Evolutionary conservation across 2,329 filamentous ascomycete genomes (phyloP).

Genomic region (Juglanconis oblonga): DNA sequence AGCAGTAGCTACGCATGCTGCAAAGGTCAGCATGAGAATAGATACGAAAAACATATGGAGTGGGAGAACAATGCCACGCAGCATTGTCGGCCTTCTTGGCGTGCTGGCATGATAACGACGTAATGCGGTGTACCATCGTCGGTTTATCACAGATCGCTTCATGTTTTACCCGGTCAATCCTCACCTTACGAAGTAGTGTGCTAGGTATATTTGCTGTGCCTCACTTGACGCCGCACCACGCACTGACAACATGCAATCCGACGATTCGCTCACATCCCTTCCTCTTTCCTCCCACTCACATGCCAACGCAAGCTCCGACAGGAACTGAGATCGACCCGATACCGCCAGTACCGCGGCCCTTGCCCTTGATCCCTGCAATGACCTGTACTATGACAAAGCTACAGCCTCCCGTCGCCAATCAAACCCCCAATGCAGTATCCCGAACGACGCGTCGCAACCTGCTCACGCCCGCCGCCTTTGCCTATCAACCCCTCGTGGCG

Average conservation of each 20-base stretch:
- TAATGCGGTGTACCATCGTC: neutral
- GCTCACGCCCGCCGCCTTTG: neutral
- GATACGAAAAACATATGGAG: neutral
- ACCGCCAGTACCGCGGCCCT: neutral
- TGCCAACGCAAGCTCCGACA: neutral
- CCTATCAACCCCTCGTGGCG: neutral
- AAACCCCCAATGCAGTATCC: conserved; percentile 16
- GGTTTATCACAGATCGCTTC: too few species aligned
- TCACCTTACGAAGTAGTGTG: too few species aligned
- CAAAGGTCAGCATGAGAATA: neutral
- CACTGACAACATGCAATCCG: too few species aligned
- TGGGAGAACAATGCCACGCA: neutral
- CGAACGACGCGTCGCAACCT: conserved; percentile 7
- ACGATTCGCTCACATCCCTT: neutral
- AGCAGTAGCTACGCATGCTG: too few species aligned
- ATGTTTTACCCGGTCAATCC: too few species aligned
- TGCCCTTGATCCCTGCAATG: neutral
- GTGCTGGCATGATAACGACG: neutral
- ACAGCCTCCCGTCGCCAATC: conserved; percentile 1
- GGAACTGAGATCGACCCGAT: conserved; percentile 1
- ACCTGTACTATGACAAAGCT: too few species aligned
- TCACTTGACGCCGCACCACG: too few species aligned
- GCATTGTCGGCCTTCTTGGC: neutral
- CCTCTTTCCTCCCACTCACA: neutral
- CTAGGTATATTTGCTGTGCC: too few species aligned